Conservation (phyloP, 352 stramenopile species). For the Globisporangium solare region DNA sequence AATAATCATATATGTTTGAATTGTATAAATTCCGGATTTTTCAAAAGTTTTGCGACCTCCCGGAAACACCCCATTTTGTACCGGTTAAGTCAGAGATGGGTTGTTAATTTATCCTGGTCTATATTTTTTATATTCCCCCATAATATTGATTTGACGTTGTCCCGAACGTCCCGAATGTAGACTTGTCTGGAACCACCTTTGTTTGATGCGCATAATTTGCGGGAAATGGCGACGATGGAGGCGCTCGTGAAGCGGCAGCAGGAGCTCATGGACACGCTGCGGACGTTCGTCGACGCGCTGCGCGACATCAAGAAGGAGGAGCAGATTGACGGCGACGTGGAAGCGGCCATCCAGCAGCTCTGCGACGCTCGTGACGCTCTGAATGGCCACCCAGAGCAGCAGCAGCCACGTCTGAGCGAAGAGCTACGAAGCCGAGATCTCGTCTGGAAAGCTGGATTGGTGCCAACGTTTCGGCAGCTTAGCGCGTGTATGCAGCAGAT, state of each 20-base stretch:
- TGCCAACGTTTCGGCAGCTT: constrained; percentile 40
- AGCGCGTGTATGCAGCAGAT: constrained; percentile 40
- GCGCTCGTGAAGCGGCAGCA: constrained; percentile 41
- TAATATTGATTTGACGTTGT: constrained; percentile 3
- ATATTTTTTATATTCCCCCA: too few species aligned
- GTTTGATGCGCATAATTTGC: constrained; percentile 4
- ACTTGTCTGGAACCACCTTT: constrained; percentile 13
- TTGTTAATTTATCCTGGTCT: too few species aligned
- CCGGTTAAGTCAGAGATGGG: too few species aligned
- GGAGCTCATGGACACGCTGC: constrained; percentile 45
- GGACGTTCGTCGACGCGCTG: constrained; percentile 64
- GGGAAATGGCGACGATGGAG: constrained; percentile 12
- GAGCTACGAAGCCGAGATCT: constrained; percentile 14
- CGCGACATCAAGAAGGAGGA: constrained; percentile 40
- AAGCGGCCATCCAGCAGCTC: constrained; percentile 28
- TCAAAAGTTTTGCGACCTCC: too few species aligned
- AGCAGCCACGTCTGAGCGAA: constrained; percentile 3
- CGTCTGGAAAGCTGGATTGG: constrained; percentile 29
- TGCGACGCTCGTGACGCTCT: constrained; percentile 11
- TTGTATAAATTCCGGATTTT: too few species aligned
- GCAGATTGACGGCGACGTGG: constrained; percentile 18
- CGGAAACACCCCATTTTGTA: too few species aligned
- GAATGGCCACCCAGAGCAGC: neutral
- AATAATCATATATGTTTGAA: too few species aligned
- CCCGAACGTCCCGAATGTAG: constrained; percentile 10